Conservation (phyloP, 2,329 filamentous ascomycete genomes). For the Neophaeococcomyces mojaviensis region DNA sequence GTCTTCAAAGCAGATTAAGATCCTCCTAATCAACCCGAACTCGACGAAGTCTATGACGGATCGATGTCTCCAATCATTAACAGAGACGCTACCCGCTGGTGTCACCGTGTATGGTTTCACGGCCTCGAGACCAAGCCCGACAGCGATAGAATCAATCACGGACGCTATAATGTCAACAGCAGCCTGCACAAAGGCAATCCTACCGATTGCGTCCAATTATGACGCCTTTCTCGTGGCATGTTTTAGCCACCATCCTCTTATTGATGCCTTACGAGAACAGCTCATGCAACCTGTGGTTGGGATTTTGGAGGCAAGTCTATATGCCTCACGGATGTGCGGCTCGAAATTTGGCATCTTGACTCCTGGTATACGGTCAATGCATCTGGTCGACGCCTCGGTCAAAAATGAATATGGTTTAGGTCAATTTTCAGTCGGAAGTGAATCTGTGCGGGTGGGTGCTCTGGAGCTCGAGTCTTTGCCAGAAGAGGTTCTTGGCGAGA, state of each 20-base stretch:
- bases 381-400: slow-evolving; percentile 35
- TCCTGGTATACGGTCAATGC: slow-evolving; percentile 33
- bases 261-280: slow-evolving; percentile 41
- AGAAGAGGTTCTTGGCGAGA: slow-evolving; percentile 29
- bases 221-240: slow-evolving; percentile 45
- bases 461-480: slow-evolving; percentile 39
- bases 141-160: slow-evolving; percentile 44
- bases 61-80: slow-evolving; percentile 39
- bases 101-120: slow-evolving; percentile 46
- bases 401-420: slow-evolving; percentile 34
- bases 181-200: slow-evolving; percentile 39
- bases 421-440: slow-evolving; percentile 37
- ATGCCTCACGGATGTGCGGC: slow-evolving; percentile 44
- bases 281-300: slow-evolving; percentile 39
- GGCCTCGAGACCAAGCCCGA: slow-evolving; percentile 40
- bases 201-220: slow-evolving; percentile 35
- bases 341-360: slow-evolving; percentile 39
- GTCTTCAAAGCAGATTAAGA: slow-evolving; percentile 15
- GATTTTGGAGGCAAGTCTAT: slow-evolving; percentile 46
- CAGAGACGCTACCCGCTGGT: slow-evolving; percentile 38
- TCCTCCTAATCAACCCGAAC: slow-evolving; percentile 45
- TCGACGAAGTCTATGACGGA: slow-evolving; percentile 41
- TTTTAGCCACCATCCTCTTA: slow-evolving; percentile 43
- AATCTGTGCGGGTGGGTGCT: slow-evolving; percentile 36
- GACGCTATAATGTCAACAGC: slow-evolving; percentile 46